phyloP scores from a whole-genome alignment of 2,329 filamentous ascomycete genomes.

The Myriangium duriaei region DNA sequence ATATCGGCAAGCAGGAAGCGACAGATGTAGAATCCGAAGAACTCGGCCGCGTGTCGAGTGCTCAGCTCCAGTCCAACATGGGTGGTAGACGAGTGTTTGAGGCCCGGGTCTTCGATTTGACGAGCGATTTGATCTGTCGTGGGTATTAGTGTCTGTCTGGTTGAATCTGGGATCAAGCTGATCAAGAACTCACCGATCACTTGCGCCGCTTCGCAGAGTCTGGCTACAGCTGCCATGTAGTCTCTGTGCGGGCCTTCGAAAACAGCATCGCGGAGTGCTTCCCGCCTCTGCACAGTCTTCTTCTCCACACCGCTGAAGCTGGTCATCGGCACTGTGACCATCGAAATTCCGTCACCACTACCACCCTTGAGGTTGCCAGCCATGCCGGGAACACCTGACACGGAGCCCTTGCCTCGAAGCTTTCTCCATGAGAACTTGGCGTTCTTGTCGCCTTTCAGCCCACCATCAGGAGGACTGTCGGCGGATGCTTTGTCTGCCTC shows the following conservation, averaged over 20 bases:
- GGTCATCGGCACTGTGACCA: slow-evolving; percentile 46
- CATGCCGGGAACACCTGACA: slow-evolving; percentile 21
- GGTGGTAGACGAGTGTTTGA: slow-evolving; percentile 83
- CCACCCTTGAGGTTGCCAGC: slow-evolving; percentile 16
- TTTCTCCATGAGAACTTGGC: slow-evolving; percentile 87
- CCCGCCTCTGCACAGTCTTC: slow-evolving; percentile 30
- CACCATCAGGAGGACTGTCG: slow-evolving; percentile 28
- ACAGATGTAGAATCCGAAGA: slow-evolving; percentile 94
- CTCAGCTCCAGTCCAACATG: slow-evolving; percentile 91
- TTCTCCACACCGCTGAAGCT: slow-evolving; percentile 61
- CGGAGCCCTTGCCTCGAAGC: slow-evolving; percentile 76
- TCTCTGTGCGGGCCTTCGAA: slow-evolving; percentile 75
- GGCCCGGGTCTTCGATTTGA: slow-evolving; percentile 87
- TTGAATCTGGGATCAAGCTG: slow-evolving; percentile 1
- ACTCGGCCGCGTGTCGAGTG: slow-evolving; percentile 86
- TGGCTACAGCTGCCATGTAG: slow-evolving; percentile 84
- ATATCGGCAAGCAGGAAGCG: slow-evolving; percentile 87
- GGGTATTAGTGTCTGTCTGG: not conserved
- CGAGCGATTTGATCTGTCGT: slow-evolving; percentile 78
- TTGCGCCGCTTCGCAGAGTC: slow-evolving; percentile 86
- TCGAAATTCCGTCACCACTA: slow-evolving; percentile 46
- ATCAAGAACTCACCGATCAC: slow-evolving; percentile 58
- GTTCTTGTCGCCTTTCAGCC: slow-evolving; percentile 36
- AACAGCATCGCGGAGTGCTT: slow-evolving; percentile 39
- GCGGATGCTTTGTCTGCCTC: slow-evolving; percentile 37